Conservation (phyloP, 2,329 filamentous ascomycete species). For the Neonectria coccinea region DNA sequence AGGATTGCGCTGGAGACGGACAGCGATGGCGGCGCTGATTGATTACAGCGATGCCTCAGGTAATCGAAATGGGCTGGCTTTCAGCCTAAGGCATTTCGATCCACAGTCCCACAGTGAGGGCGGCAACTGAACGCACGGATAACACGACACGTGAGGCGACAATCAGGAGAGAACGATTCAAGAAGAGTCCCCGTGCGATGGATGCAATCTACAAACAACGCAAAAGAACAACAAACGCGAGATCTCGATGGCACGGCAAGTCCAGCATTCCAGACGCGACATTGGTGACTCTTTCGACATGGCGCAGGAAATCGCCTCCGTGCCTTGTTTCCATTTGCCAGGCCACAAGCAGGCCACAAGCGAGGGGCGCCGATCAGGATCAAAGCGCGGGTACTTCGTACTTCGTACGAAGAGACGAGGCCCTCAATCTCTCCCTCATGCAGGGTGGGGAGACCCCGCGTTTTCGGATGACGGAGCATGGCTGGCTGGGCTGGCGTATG, state of each 20-base stretch:
- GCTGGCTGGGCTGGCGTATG: constrained; percentile 30
- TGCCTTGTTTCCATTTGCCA: constrained; percentile 16
- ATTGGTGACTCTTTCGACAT: constrained; percentile 10
- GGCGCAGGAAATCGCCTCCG: not conserved
- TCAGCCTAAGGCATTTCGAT: constrained; percentile 14
- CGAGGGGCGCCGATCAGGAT: constrained; percentile 16
- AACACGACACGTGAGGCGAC: constrained; percentile 20
- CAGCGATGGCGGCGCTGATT: not conserved
- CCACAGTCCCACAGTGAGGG: not conserved
- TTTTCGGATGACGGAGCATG: constrained; percentile 34
- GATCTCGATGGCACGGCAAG: not conserved
- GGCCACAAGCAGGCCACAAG: constrained; percentile 6
- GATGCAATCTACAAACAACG: too few relatives aligned
- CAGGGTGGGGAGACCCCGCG: constrained; percentile 44
- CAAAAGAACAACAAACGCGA: constrained; percentile 3
- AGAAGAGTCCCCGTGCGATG: not conserved
- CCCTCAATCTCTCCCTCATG: not conserved
- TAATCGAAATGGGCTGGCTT: not conserved
- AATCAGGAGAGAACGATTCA: not conserved
- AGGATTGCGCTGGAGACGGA: not conserved
- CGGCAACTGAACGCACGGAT: constrained; percentile 1
- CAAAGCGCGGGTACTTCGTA: not conserved
- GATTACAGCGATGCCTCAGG: not conserved
- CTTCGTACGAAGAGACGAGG: too few relatives aligned
- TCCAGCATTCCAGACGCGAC: not conserved